Conservation (phyloP, 75 land plant genomes). For the Larix kaempferi region DNA sequence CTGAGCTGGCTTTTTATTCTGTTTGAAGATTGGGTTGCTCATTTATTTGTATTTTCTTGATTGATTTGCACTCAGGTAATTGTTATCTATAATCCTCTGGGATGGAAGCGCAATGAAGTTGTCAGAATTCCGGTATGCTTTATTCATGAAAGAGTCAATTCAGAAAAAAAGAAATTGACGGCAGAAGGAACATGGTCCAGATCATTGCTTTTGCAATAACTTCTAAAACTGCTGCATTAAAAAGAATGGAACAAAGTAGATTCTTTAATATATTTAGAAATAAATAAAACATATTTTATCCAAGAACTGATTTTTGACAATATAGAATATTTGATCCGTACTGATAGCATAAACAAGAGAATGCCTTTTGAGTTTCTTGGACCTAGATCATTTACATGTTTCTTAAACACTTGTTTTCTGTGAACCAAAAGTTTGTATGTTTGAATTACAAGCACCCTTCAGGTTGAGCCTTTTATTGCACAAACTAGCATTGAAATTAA, state of each 20-base stretch:
- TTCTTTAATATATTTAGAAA: neutral
- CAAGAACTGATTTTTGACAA: neutral
- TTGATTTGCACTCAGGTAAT: conserved; percentile 33
- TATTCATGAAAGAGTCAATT: neutral
- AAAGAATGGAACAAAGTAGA: neutral
- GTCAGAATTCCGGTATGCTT: conserved; percentile 65
- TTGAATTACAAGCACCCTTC: neutral
- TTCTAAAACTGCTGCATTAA: neutral
- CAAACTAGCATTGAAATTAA: too few species aligned
- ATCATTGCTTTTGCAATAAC: neutral
- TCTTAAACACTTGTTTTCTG: neutral
- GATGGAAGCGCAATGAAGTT: conserved; percentile 64
- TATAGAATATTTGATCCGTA: neutral
- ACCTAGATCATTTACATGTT: neutral
- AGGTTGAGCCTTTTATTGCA: neutral
- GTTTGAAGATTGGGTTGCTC: neutral
- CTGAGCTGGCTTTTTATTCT: conserved; percentile 4
- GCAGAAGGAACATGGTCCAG: neutral
- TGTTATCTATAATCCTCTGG: conserved; percentile 65
- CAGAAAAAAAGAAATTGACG: neutral
- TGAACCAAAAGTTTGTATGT: neutral
- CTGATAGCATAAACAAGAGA: neutral
- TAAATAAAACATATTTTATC: neutral
- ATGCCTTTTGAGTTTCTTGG: neutral
- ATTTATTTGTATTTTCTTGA: neutral